Conservation (phyloP, 805 yeast species). For the Brettanomyces naardenensis region DNA sequence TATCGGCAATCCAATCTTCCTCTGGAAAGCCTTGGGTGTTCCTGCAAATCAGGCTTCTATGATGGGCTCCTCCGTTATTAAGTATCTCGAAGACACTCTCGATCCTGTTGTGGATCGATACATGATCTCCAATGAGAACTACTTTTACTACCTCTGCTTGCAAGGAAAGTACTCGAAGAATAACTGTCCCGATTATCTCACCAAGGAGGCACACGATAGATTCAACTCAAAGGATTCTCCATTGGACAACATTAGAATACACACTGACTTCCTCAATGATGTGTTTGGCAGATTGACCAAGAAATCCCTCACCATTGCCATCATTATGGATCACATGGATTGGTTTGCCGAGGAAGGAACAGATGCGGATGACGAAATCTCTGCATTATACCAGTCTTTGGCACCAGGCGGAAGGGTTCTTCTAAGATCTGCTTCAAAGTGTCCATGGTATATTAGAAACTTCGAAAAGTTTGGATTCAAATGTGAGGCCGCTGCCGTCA, state of each 20-base stretch:
- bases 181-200: constrained; percentile 74
- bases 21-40: constrained; percentile 88
- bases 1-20: constrained; percentile 75
- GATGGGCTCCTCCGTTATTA: constrained; percentile 66
- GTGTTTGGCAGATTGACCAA: constrained; percentile 60
- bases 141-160: constrained; percentile 66
- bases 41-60: constrained; percentile 77
- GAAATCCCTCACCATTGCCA: constrained; percentile 63
- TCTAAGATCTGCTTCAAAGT: constrained; percentile 63
- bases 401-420: constrained; percentile 65
- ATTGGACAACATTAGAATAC: constrained; percentile 63
- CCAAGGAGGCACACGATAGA: constrained; percentile 45
- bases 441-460: constrained; percentile 71
- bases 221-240: constrained; percentile 42
- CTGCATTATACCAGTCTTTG: constrained; percentile 54
- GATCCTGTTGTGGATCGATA: constrained; percentile 66
- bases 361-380: constrained; percentile 61
- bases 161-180: constrained; percentile 49
- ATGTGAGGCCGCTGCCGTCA: constrained; percentile 62
- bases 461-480: constrained; percentile 62
- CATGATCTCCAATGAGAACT: constrained; percentile 61
- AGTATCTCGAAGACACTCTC: constrained; percentile 68
- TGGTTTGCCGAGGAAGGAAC: constrained; percentile 68
- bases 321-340: constrained; percentile 90
- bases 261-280: constrained; percentile 72